Evolutionary conservation across 2,329 filamentous ascomycete genomes (phyloP).

Genomic region (Tolypocladium tundrense): DNA sequence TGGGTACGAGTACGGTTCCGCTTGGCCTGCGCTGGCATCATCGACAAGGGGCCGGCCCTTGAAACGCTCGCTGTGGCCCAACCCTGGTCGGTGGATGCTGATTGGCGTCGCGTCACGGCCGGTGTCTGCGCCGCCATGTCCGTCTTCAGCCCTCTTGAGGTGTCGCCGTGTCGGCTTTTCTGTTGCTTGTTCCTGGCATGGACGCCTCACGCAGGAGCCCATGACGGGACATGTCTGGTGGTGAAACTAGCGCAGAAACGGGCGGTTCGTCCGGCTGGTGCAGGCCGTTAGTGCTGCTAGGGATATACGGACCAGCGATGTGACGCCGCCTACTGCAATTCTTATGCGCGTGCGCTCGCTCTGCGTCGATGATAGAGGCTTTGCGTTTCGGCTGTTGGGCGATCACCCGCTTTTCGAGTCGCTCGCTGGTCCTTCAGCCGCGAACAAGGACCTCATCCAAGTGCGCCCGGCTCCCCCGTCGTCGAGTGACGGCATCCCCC

Average conservation of each 20-base stretch:
- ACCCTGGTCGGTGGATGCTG: background rate
- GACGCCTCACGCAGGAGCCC: background rate
- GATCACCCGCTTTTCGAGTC: background rate
- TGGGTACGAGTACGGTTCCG: background rate
- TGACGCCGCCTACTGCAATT: background rate
- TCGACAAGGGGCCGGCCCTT: background rate
- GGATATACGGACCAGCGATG: background rate
- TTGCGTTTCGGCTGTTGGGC: background rate
- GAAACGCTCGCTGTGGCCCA: background rate
- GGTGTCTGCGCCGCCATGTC: no score
- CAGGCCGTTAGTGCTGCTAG: background rate
- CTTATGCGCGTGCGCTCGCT: background rate
- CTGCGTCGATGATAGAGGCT: background rate
- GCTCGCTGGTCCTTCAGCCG: background rate
- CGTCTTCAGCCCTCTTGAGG: background rate
- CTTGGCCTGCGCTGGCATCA: background rate
- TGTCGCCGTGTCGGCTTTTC: background rate
- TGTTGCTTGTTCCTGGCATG: background rate
- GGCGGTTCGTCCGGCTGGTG: constrained; percentile 1
- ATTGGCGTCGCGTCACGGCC: background rate
- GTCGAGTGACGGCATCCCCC: background rate
- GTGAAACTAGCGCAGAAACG: constrained; percentile 1
- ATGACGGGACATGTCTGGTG: background rate
- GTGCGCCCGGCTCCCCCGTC: background rate
- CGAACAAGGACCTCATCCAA: background rate